Conservation (phyloP, 768 basidiomycete genomes). For the Collybia sordida region DNA sequence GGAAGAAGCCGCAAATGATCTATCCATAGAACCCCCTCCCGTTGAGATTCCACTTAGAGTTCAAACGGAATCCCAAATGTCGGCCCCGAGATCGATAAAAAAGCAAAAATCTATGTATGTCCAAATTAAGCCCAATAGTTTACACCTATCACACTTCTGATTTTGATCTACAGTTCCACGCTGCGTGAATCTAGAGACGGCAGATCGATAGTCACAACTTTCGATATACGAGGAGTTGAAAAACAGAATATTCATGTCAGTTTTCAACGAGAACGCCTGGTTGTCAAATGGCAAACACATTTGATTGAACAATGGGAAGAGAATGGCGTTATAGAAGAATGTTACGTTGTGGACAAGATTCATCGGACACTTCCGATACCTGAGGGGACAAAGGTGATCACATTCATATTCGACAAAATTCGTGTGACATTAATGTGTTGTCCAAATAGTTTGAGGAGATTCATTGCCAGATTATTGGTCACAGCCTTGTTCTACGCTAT, state of each 20-base stretch:
- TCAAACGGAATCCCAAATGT: slow-evolving; percentile 30
- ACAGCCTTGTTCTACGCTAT: slow-evolving; percentile 61
- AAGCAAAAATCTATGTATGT: slow-evolving; percentile 67
- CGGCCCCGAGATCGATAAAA: slow-evolving; percentile 44
- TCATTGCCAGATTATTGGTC: slow-evolving; percentile 62
- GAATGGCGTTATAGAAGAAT: slow-evolving; percentile 60
- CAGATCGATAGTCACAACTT: slow-evolving; percentile 66
- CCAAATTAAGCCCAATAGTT: slow-evolving; percentile 5
- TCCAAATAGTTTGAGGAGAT: slow-evolving; percentile 68
- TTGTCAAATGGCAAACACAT: slow-evolving; percentile 66
- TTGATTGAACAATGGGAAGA: slow-evolving; percentile 64
- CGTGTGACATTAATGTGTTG: background rate
- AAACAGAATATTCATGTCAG: slow-evolving; percentile 79
- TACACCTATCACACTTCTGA: slow-evolving; percentile 7
- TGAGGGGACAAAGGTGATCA: slow-evolving; percentile 66
- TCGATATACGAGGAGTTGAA: slow-evolving; percentile 66
- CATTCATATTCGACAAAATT: background rate
- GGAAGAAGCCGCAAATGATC: slow-evolving; percentile 41
- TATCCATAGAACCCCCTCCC: slow-evolving; percentile 31
- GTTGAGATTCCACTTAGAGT: slow-evolving; percentile 33
- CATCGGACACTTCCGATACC: slow-evolving; percentile 71
- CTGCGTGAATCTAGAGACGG: slow-evolving; percentile 74
- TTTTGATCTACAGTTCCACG: slow-evolving; percentile 47
- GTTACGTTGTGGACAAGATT: slow-evolving; percentile 48
- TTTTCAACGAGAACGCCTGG: slow-evolving; percentile 59